Evolutionary conservation across 805 yeast species (phyloP).

Genomic region (Candida nanaspora): DNA sequence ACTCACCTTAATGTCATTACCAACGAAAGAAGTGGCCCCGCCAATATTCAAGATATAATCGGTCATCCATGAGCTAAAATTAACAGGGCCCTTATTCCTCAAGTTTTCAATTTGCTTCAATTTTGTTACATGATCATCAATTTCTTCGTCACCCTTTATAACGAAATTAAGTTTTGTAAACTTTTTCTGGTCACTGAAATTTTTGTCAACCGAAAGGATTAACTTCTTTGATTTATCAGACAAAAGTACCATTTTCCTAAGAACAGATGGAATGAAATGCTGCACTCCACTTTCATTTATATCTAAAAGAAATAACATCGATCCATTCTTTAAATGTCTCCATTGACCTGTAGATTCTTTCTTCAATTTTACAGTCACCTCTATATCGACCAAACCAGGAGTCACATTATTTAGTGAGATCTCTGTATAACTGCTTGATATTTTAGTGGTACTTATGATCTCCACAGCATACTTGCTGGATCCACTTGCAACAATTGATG

Average conservation of each 20-base stretch:
- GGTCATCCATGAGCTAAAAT: not conserved
- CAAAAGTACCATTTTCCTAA: too few species aligned
- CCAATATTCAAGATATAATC: conserved; percentile 1
- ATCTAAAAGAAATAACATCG: too few species aligned
- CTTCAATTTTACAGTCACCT: not conserved
- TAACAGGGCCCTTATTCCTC: not conserved
- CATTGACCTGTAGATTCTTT: not conserved
- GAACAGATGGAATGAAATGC: too few species aligned
- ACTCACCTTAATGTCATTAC: not conserved
- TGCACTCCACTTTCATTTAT: too few species aligned
- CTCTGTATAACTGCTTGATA: not conserved
- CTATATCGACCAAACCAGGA: not conserved
- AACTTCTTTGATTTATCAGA: too few species aligned
- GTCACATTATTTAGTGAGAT: not conserved
- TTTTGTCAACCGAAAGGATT: too few species aligned
- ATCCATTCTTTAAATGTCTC: too few species aligned
- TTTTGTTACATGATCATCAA: not conserved
- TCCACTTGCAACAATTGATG: not conserved
- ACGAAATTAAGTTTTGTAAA: too few species aligned
- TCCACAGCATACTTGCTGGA: conserved; percentile 9
- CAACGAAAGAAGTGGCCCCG: not conserved
- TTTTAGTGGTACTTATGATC: not conserved
- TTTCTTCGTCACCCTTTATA: not conserved
- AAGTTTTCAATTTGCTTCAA: not conserved
- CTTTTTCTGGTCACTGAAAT: too few species aligned